phyloP scores from a whole-genome alignment of 345 rosid species.

The Eucalyptus pauciflora region DNA sequence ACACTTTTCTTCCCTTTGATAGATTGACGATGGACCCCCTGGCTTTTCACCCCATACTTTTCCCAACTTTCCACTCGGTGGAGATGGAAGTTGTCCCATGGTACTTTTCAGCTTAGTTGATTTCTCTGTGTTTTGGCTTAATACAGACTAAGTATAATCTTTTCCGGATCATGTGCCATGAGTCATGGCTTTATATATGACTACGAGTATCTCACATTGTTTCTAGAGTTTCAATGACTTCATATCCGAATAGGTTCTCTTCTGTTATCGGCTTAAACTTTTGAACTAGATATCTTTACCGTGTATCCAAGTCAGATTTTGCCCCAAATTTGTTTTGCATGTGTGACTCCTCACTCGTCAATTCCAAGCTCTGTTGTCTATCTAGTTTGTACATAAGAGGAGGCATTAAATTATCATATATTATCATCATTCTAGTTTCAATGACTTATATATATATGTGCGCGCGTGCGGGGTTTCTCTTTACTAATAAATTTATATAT shows the following conservation, averaged over 20 bases:
- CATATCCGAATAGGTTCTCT: too few relatives aligned
- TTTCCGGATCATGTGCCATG: background rate
- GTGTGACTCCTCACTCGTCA: accelerated
- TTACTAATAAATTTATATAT: background rate
- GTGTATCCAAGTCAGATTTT: background rate
- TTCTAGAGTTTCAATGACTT: background rate
- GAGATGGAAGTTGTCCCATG: background rate
- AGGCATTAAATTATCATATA: background rate
- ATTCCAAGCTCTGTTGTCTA: background rate
- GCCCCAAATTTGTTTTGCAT: background rate
- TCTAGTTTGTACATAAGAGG: background rate
- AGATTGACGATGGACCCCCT: background rate
- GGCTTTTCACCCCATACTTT: background rate
- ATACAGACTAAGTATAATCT: background rate
- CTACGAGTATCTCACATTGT: background rate
- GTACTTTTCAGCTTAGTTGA: background rate
- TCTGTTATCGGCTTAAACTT: accelerated
- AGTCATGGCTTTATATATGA: background rate
- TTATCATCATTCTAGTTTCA: background rate
- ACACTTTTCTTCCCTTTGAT: background rate
- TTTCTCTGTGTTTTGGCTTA: background rate
- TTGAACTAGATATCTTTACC: background rate
- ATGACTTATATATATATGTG: background rate
- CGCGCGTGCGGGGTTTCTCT: background rate
- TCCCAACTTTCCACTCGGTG: background rate